Base-by-base conservation (phyloP, 177 flowering plant species). In the Vitis hybrid region DNA sequence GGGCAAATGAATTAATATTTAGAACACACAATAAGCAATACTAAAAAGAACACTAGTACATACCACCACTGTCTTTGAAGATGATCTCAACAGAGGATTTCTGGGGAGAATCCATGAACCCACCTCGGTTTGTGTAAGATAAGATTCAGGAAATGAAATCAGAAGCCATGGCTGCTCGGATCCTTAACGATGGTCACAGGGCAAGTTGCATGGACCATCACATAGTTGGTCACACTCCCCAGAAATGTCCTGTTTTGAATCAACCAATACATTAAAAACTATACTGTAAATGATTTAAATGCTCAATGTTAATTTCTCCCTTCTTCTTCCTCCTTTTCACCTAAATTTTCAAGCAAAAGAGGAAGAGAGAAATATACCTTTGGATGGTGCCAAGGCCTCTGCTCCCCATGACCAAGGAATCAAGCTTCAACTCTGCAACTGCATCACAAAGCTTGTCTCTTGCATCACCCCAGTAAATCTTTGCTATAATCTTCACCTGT, bases 381-480 rank as follows among this genome's bases (percentile, higher is more conserved):
- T 83, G 75, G 59, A 89, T 71, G 14, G 70, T 71, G 11, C 91
- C 85, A 9, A 89, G 82, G 11, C 93, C 93, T 79, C 93, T 83
- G 84, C 87, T 89, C n/a, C 93, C 93, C 80, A 89, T 77, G 15
- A 87, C 93, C 73, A 87, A 50, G 49, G 81, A 82, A 56, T 81
- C 84, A 9, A 89, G 77, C 69, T 81, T 83, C 66, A 87, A 60
- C 64, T 85, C 83, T n/a, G 19, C 82, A 57, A 74, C 77, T 2
- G 91, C 88, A 10, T 66, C 84, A 15, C 77, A 77, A 0, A 89
- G 63, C 75, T 82, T 89, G 72, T 89, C 93, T 64, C 93, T 83
- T 11, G 91, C 81, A 80, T 89, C 93, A 6, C 93, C 91, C 87
- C 87, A 87, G 62, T 80, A 89, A 1, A 88, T 6, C 75, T 87